These are phyloP conservation scores for Pestalotiopsis sp. DNA, from an alignment of 2,329 filamentous ascomycete genomes.

Conservation along the genomic window DNA sequence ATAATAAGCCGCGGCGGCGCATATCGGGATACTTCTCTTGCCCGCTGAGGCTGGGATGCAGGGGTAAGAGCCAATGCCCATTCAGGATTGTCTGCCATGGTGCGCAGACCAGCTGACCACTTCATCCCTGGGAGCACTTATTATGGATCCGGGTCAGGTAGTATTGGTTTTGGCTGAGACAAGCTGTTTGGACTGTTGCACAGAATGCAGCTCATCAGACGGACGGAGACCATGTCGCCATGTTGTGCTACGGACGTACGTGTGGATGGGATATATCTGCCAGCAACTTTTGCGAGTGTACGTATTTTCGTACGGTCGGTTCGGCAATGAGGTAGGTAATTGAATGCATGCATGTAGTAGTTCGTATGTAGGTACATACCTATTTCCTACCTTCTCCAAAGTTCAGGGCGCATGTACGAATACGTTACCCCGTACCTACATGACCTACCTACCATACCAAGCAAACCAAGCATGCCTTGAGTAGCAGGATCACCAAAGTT, in stretches of 20 bases:
- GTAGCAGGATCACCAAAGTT: not conserved
- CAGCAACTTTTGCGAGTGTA: not conserved
- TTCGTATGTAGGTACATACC: not conserved
- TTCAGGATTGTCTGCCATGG: slow-evolving; percentile 1
- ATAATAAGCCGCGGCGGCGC: not conserved
- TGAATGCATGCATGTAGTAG: no score
- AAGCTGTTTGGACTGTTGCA: not conserved
- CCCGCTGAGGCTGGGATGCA: slow-evolving; percentile 11
- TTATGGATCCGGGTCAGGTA: not conserved
- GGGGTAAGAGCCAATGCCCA: slow-evolving; percentile 11
- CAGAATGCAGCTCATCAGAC: not conserved
- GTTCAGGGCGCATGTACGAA: not conserved
- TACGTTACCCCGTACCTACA: not conserved
- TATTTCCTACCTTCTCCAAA: not conserved
- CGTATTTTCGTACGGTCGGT: no score
- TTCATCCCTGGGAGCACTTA: slow-evolving; percentile 5
- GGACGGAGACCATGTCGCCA: not conserved
- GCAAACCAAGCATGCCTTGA: not conserved
- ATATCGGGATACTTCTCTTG: not conserved
- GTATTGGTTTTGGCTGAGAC: not conserved
- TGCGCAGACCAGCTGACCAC: slow-evolving; percentile 14
- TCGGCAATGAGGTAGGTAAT: no score
- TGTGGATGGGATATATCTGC: not conserved
- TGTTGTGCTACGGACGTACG: slow-evolving; percentile 1
- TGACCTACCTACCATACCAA: not conserved